Base-by-base conservation (phyloP, 192 early-diverging fungal genomes). In the Ramicandelaber brevisporus region DNA sequence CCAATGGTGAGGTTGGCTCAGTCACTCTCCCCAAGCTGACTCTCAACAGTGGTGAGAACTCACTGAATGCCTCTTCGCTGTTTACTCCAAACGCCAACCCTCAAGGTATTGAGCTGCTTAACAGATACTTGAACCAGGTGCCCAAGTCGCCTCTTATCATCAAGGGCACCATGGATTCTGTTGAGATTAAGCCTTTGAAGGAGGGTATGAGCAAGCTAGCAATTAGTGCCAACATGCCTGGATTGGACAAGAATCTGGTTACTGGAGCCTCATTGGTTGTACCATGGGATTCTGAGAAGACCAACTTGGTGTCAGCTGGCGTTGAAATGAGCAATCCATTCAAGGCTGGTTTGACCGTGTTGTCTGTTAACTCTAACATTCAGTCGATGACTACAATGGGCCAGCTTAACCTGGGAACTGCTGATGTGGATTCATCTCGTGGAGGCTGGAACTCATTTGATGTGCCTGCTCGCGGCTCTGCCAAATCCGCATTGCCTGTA, bases 241-340 rank as follows among this genome's bases (percentile, higher is more conserved):
- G 54, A 22, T 39, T 55, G 17, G 40, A 45, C 2, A 36, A 48
- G 11, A 33, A 55, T 21, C 45, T 68, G 17, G 28, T 68, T 6
- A 20, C 46, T 18, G 33, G 37, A 6, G 42, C 57, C 21, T 11
- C 38, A 10, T 34, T 68, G 33, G 39, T 38, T 21, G 47, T 68
- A 15, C 31, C 41, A 11, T 31, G 33, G 20, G 35, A 55, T 32
- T 57, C 62, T 18, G 37, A 47, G 11, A 29, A 34, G n/a, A 58
- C 49, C 16, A 40, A 48, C 23, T 21, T 55, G 18, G 60, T 59
- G 19, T 37, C 41, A 36, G 55, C 59, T 12, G 30, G 33, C 9
- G 57, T 67, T 14, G 37, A 38, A 5, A 42, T 67, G 27, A 43
- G 48, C 29, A 63, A 67, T 36, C 64, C 64, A 8, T 63, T 67